Evolutionary conservation across 768 basidiomycete species (phyloP), one percentile per base, ranked within the genome.

Genomic region (Pisolithus microcarpus): DNA sequence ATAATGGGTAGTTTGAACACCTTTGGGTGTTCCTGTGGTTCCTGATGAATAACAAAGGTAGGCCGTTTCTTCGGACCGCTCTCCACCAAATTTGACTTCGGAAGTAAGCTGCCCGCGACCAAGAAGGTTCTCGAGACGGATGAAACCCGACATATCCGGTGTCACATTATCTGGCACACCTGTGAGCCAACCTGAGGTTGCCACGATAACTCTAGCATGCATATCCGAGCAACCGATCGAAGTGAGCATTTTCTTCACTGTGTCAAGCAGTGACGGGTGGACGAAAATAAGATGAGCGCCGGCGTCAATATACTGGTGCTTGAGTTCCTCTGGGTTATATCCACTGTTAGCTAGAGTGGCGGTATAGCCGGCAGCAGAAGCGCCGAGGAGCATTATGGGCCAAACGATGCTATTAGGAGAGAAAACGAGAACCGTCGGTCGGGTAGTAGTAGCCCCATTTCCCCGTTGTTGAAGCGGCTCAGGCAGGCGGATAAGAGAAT

Each of bases 21-120:
- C 89, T 65, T 91, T 92, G 3, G 89, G 82, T 55, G 81, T 81
- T 2, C 88, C 86, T 0, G 85, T 88, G 1, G 88, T 91, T 4
- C 88, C 88, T 63, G 68, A 70, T 6, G 68, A 72, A 51, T 88
- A 88, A 51, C 84, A 87, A 36, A 89, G 61, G 55, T 79, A 80
- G 3, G 71, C 65, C 0, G 87, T 87, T 58, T 85, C 81, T 47
- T 81, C 61, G 1, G 81, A 71, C 18, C 70, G 61, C 0, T 71
- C 56, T 0, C 77, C 81, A 11, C 80, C 72, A 45, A 84, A 81
- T 56, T 67, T 70, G 55, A 78, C 81, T 59, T 86, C 84, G 3
- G 69, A 59, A 10, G 58, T 52, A 10, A 87, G 69, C 15, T 66
- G 62, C 3, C 85, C 80, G 3, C 71, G 63, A 0, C 67, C 68